These are phyloP conservation scores for Didymosphaeria variabile DNA, from an alignment of 2,329 filamentous ascomycete species.

Conservation along the genomic window DNA sequence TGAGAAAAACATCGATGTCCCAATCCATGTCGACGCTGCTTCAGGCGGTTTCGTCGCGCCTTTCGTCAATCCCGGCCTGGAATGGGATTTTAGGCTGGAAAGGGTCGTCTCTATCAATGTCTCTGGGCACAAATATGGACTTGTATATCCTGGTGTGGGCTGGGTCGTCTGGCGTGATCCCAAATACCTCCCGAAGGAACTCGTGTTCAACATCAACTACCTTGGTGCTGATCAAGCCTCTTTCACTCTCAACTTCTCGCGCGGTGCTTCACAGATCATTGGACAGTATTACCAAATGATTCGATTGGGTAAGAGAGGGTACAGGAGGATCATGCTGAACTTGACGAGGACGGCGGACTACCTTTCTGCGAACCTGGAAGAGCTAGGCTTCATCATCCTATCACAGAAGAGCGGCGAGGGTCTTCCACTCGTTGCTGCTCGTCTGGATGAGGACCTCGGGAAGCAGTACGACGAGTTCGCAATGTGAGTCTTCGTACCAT, in stretches of 20 bases:
- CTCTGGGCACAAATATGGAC: slow-evolving; percentile 87
- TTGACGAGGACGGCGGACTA: slow-evolving; percentile 91
- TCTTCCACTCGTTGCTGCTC: slow-evolving; percentile 89
- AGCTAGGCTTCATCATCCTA: slow-evolving; percentile 87
- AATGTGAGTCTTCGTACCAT: slow-evolving; percentile 40
- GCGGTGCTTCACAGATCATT: slow-evolving; percentile 92
- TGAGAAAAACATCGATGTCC: slow-evolving; percentile 76
- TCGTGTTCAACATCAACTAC: slow-evolving; percentile 99
- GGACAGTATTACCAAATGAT: slow-evolving; percentile 98
- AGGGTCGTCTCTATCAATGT: slow-evolving; percentile 94
- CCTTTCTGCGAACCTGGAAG: slow-evolving; percentile 75
- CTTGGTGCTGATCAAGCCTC: slow-evolving; percentile 93
- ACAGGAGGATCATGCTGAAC: slow-evolving; percentile 93
- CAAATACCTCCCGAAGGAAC: slow-evolving; percentile 76
- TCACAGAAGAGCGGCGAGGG: slow-evolving; percentile 79
- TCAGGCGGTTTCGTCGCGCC: slow-evolving; percentile 93
- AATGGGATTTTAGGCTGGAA: slow-evolving; percentile 92
- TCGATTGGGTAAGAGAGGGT: slow-evolving; percentile 90
- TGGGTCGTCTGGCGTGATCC: slow-evolving; percentile 89
- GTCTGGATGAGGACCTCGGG: slow-evolving; percentile 67
- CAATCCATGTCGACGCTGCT: slow-evolving; percentile 94
- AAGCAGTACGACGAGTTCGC: slow-evolving; percentile 66
- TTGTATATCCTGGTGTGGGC: slow-evolving; percentile 86
- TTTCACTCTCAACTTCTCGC: slow-evolving; percentile 97
- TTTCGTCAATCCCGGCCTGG: slow-evolving; percentile 82